phyloP scores from a whole-genome alignment of 1,284 basidiomycete species.

The Moesziomyces antarcticus region DNA sequence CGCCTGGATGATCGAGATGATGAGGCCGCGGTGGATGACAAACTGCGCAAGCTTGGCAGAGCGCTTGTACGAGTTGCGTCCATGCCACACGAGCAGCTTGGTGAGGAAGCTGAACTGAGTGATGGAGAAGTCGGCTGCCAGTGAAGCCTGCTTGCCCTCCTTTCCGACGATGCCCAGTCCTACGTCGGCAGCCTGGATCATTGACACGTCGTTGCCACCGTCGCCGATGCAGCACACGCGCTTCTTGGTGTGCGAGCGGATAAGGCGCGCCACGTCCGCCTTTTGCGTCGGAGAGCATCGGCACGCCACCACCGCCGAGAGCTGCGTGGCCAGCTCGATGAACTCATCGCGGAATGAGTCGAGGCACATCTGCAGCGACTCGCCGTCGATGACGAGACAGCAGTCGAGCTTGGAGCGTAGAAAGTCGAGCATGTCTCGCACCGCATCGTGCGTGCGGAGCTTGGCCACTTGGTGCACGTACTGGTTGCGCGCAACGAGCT shows the following conservation, averaged over 20 bases:
- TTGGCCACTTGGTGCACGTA: constrained; percentile 98
- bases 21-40: constrained; percentile 92
- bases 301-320: constrained; percentile 95
- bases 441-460: constrained; percentile 82
- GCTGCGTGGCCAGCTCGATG: constrained; percentile 92
- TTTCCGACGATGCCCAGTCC: constrained; percentile 98
- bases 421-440: constrained; percentile 91
- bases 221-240: constrained; percentile 98
- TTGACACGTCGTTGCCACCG: constrained; percentile 93
- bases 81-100: constrained; percentile 95
- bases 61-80: constrained; percentile 96
- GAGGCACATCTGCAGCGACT: constrained; percentile 91
- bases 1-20: constrained; percentile 89
- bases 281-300: constrained; percentile 99
- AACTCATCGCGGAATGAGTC: constrained; percentile 92
- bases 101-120: constrained; percentile 95
- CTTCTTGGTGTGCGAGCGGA: constrained; percentile 88
- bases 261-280: constrained; percentile 93
- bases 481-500: constrained; percentile 93
- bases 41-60: constrained; percentile 98
- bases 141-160: constrained; percentile 96
- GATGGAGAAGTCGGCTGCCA: constrained; percentile 97
- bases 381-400: constrained; percentile 98
- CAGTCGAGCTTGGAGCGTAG: constrained; percentile 93
- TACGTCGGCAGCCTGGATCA: constrained; percentile 94